These are phyloP conservation scores for Apocynum venetum DNA, from an alignment of 257 asterid genomes.

Conservation along the genomic window DNA sequence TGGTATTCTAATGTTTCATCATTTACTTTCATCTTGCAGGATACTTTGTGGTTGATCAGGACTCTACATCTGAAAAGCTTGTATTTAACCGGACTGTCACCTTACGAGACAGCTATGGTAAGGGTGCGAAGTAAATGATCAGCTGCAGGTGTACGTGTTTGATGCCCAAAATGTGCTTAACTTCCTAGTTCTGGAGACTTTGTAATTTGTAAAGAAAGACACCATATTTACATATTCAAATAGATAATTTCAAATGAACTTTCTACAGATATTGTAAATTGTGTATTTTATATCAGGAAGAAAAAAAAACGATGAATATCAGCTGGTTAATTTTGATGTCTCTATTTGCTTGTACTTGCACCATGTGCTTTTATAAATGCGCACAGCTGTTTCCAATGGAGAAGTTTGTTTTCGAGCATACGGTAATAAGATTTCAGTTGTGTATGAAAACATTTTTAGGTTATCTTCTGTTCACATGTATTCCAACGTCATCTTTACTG, in stretches of 20 bases:
- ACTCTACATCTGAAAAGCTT: slow-evolving; percentile 57
- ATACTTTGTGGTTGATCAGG: slow-evolving; percentile 66
- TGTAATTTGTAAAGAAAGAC: background rate
- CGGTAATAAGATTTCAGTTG: background rate
- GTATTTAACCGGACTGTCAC: slow-evolving; percentile 77
- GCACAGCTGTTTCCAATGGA: background rate
- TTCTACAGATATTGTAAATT: slow-evolving; percentile 5
- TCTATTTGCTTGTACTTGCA: background rate
- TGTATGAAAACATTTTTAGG: background rate
- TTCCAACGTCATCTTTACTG: background rate
- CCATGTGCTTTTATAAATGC: background rate
- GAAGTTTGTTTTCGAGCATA: background rate
- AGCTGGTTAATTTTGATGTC: background rate
- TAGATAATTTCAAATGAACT: background rate
- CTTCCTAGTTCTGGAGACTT: background rate
- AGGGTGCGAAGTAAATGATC: slow-evolving; percentile 49
- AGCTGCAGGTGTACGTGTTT: background rate
- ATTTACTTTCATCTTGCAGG: slow-evolving; percentile 35
- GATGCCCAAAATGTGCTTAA: background rate
- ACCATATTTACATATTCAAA: background rate
- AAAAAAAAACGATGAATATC: background rate
- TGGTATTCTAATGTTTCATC: background rate
- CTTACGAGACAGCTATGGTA: slow-evolving; percentile 56
- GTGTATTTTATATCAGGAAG: background rate
- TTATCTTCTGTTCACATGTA: background rate